A percentile compares a stretch with the other conserved stretches of the same genome.
Conservation (phyloP, 768 basidiomycete genomes). For the Cytidiella melzeri region DNA sequence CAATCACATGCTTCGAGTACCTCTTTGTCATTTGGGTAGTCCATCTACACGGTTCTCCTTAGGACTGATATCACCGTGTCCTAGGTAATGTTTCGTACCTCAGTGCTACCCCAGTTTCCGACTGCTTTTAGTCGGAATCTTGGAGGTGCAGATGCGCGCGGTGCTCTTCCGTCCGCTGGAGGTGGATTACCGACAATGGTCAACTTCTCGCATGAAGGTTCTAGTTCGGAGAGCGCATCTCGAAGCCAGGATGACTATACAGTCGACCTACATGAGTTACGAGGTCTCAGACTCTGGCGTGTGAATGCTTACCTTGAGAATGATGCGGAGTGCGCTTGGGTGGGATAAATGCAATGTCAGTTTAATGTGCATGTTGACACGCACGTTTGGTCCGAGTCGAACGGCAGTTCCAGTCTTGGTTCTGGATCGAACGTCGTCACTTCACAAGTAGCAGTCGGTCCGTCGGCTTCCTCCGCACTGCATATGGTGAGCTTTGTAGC, state of each 20-base stretch:
- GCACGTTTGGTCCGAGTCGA: conserved; percentile 39
- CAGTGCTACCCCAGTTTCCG: conserved; percentile 80
- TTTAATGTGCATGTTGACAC: conserved; percentile 10
- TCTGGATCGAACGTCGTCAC: conserved; percentile 83
- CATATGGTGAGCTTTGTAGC: no score
- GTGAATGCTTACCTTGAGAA: conserved; percentile 59
- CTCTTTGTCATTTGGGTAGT: conserved; percentile 90
- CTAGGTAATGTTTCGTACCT: conserved; percentile 39
- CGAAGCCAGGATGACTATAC: conserved; percentile 83
- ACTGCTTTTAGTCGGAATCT: conserved; percentile 76
- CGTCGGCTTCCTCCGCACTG: conserved; percentile 72
- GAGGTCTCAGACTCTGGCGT: not conserved
- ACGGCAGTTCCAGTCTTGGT: conserved; percentile 71
- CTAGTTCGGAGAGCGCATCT: conserved; percentile 87
- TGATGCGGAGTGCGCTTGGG: conserved; percentile 69
- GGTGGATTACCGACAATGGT: conserved; percentile 77
- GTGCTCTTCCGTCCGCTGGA: conserved; percentile 22
- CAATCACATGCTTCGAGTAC: conserved; percentile 92
- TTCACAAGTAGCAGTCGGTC: conserved; percentile 84
- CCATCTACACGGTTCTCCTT: conserved; percentile 53
- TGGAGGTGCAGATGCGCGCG: conserved; percentile 35
- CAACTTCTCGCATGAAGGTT: conserved; percentile 80
- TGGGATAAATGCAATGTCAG: no score
- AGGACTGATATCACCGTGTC: not conserved
- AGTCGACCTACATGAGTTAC: not conserved